Evolutionary conservation across 1,284 basidiomycete species (phyloP).

Genomic region (Veloboletus limbatus): DNA sequence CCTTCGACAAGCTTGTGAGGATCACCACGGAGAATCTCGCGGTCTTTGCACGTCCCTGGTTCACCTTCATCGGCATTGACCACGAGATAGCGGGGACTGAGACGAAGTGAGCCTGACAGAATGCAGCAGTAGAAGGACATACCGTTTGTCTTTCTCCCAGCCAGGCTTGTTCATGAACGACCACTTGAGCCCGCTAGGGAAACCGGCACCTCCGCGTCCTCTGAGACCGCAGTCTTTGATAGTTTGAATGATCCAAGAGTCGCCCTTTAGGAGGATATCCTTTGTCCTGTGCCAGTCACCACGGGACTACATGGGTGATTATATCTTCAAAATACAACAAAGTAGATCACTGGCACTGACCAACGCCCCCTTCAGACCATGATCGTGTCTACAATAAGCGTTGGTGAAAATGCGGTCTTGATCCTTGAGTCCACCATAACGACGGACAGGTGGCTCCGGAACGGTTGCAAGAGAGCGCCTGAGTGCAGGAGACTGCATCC

Average conservation of each 20-base stretch:
- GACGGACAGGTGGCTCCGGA: constrained; percentile 76
- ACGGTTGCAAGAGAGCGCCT: constrained; percentile 70
- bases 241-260: constrained; percentile 95
- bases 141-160: constrained; percentile 94
- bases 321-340: background rate
- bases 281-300: constrained; percentile 99
- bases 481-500: constrained; percentile 24
- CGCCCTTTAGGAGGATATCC: constrained; percentile 92
- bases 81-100: constrained; percentile 89
- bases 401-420: constrained; percentile 95
- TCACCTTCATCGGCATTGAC: constrained; percentile 99
- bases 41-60: constrained; percentile 98
- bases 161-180: constrained; percentile 99
- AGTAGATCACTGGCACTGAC: constrained; percentile 39
- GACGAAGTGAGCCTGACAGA: constrained; percentile 2
- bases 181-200: constrained; percentile 98
- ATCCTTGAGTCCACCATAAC: constrained; percentile 89
- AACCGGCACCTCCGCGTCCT: constrained; percentile 96
- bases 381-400: constrained; percentile 80
- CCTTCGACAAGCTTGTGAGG: constrained; percentile 98
- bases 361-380: constrained; percentile 85
- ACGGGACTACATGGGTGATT: constrained; percentile 55
- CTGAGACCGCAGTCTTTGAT: constrained; percentile 96
- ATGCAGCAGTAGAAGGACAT: constrained; percentile 18
- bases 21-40: constrained; percentile 96